Base-by-base conservation (phyloP, 495 filamentous ascomycete species). In the Penicillium herquei region DNA sequence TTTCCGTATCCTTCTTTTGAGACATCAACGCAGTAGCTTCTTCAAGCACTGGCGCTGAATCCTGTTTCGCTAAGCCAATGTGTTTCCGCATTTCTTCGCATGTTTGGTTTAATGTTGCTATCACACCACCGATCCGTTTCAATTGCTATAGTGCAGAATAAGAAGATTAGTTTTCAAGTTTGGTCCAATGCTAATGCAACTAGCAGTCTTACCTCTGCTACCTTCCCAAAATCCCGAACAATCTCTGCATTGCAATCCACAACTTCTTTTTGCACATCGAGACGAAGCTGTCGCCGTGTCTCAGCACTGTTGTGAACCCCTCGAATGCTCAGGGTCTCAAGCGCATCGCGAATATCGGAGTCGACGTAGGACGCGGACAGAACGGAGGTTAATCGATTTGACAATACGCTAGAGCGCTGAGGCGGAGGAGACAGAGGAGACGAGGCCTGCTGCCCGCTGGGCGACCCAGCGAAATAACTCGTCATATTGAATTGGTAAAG, bases 291-390 rank as follows among this genome's bases (percentile, higher is more conserved):
- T 32, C 94, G 84, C 10, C 94, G 80, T 16, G 87, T 87, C 56
- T 95, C 90, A 7, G 87, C 76, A 7, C 83, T 91, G 64, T 97
- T 97, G 39, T 83, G 75, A 12, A 91, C 68, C 1, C 82, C 82
- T 18, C 86, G 77, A 32, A 83, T 75, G 68, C 96, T 92, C 12
- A 98, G 75, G 0, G 89, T 84, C 49, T 80, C 76, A 33, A 99
- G 78, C 34, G 91, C 87, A 75, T 96, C 89, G 51, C 91, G 84
- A 55, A 97, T 96, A 56, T 97, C 93, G 3, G 88, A 82, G 69
- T 98, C 94, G 33, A 90, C 87, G 71, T 96, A 98, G 0, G 93
- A 96, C 3, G 89, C 84, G 12, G 94, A 96, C 34, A 98, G 84
- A 14, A 97, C 88, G 47, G 81, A 87, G 13, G 90, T 88, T 55